Base-by-base conservation (phyloP, 805 yeast species). In the Metschnikowia continentalis region DNA sequence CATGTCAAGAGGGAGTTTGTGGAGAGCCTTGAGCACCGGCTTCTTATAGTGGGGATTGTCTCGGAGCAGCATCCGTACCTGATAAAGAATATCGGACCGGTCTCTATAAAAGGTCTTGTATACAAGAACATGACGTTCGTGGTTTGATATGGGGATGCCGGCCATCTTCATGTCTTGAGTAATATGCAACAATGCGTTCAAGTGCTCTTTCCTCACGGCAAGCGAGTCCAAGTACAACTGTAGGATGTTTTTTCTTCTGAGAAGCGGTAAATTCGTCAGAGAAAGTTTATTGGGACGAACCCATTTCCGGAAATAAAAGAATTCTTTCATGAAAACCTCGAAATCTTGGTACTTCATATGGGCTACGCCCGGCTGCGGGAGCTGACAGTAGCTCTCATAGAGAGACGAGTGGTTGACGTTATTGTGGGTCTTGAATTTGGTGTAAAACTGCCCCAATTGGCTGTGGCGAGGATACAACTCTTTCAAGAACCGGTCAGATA, bases 51-150 rank as follows among this genome's bases (percentile, higher is more conserved):
- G 22, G 8, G 11, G 43, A 33, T 20, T 6, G 39, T 32, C 14
- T 17, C 40, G 40, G 32, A 32, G 30, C 33, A 23, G 41, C 40
- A 19, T 23, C 11, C 47, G 46, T 38, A 66, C 51, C 14, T 52
- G 53, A 1, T 54, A 45, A 6, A 60, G 19, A 2, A 72, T 60
- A 6, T 57, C 62, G 0, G 53, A 54, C 20, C 61, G 51, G 47
- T 74, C 78, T 22, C 58, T 61, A 57, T 60, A 74, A 50, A 70
- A 72, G 3, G 62, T 58, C 48, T 63, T 56, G 47, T 61, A 65
- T 6, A 72, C 43, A 49, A 71, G 48, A 37, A 55, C 49, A 32
- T 61, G 64, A 48, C 64, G 72, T 55, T 73, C 76, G 20, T 48
- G 50, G 3, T 58, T 47, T 0, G 72, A 62, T 6, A 71, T 48